phyloP scores from a whole-genome alignment of 1,284 basidiomycete species.

The Coniferiporia weirii region DNA sequence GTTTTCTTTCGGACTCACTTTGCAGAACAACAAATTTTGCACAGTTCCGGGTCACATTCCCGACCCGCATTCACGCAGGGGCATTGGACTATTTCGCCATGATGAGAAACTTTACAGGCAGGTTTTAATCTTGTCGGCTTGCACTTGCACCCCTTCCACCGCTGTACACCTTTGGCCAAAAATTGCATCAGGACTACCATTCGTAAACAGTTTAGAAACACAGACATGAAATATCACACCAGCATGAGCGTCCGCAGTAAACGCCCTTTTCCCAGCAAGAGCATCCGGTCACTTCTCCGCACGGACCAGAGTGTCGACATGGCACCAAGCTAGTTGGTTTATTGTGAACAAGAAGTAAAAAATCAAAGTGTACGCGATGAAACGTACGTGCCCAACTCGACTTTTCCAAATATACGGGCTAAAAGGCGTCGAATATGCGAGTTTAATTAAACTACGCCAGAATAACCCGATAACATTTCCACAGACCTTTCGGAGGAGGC shows the following conservation, averaged over 20 bases:
- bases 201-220: background rate
- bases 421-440: background rate
- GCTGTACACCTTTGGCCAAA: background rate
- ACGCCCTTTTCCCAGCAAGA: slow-evolving; percentile 1
- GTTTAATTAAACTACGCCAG: background rate
- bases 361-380: background rate
- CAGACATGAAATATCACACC: slow-evolving; percentile 4
- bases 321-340: background rate
- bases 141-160: slow-evolving; percentile 10
- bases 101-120: background rate
- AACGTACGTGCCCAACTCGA: background rate
- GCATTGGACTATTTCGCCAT: background rate
- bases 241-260: slow-evolving; percentile 4
- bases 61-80: slow-evolving; percentile 1
- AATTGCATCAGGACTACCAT: background rate
- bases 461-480: too few relatives aligned
- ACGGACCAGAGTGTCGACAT: slow-evolving; percentile 6
- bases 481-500: background rate
- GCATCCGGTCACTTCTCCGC: background rate
- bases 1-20: background rate
- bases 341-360: background rate
- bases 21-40: background rate
- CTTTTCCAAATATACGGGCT: background rate
- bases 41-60: slow-evolving; percentile 12
- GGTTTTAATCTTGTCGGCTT: background rate